Conservation (phyloP, 805 yeast species). For the Saccharomycopsis vini region DNA sequence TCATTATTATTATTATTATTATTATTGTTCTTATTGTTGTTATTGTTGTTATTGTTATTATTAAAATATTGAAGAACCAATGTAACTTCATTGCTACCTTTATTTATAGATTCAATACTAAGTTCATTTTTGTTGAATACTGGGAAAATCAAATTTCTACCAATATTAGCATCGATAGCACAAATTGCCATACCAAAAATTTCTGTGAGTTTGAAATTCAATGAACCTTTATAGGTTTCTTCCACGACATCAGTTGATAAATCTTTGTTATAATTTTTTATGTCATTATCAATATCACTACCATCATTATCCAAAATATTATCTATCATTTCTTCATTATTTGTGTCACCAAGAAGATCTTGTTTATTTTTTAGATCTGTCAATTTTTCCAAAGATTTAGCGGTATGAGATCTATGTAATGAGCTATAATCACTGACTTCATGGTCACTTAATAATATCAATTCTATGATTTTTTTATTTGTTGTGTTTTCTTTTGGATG, state of each 20-base stretch:
- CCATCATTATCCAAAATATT: conserved; percentile 1
- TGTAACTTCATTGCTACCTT: conserved; percentile 11
- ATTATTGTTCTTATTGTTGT: too few relatives aligned
- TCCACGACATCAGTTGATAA: conserved; percentile 14
- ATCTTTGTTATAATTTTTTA: conserved; percentile 2
- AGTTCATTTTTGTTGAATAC: conserved; percentile 27
- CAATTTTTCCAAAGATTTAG: conserved; percentile 12
- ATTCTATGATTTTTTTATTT: conserved; percentile 15
- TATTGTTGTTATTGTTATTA: too few relatives aligned
- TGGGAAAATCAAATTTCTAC: conserved; percentile 28
- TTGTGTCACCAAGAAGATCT: conserved; percentile 1
- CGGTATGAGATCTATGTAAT: conserved; percentile 10
- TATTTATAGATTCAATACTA: conserved; percentile 16
- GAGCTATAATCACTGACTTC: conserved; percentile 9
- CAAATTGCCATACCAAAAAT: conserved; percentile 23
- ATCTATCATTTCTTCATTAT: conserved; percentile 9
- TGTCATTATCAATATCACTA: neutral
- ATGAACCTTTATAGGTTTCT: conserved; percentile 14
- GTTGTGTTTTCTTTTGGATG: conserved; percentile 14
- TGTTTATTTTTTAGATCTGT: conserved; percentile 7
- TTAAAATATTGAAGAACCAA: neutral
- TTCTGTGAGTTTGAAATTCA: conserved; percentile 13
- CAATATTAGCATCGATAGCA: conserved; percentile 23
- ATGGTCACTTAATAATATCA: conserved; percentile 12
- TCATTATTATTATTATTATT: too few relatives aligned